phyloP scores from a whole-genome alignment of 371 early-diverging fungal genomes.

The Mortierella sp. region DNA sequence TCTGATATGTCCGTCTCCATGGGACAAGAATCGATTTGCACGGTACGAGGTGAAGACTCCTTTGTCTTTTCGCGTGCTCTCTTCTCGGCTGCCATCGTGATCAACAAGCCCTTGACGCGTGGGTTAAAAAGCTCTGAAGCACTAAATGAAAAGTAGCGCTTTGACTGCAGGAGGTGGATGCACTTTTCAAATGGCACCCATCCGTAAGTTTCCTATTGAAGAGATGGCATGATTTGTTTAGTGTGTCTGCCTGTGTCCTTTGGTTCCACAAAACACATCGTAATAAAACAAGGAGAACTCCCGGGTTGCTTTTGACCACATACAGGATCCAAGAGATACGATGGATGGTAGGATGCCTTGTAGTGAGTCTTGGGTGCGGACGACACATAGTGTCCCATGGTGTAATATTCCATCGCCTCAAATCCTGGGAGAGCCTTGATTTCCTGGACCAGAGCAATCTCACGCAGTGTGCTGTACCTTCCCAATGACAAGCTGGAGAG shows the following conservation, averaged over 20 bases:
- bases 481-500: constrained; percentile 81
- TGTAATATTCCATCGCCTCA: constrained; percentile 56
- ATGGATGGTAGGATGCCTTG: constrained; percentile 87
- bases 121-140: constrained; percentile 37
- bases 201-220: constrained; percentile 36
- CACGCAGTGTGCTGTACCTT: constrained; percentile 83
- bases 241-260: no score
- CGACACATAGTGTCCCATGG: constrained; percentile 86
- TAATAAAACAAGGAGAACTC: no score
- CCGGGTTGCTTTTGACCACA: neutral
- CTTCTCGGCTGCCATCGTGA: constrained; percentile 39
- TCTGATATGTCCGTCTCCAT: constrained; percentile 25
- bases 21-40: neutral
- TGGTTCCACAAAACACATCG: no score
- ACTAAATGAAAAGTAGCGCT: constrained; percentile 48
- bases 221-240: neutral
- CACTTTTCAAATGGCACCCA: constrained; percentile 47
- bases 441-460: constrained; percentile 68
- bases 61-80: constrained; percentile 22
- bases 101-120: constrained; percentile 42
- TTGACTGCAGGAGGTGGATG: constrained; percentile 35
- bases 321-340: constrained; percentile 80
- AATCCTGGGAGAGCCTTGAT: constrained; percentile 34
- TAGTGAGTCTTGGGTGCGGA: constrained; percentile 91
- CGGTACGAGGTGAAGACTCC: neutral